A percentile compares a stretch with the other conserved stretches of the same genome.
These are phyloP conservation scores for Alternaria conjuncta DNA, from an alignment of 2,329 filamentous ascomycete genomes.

Conservation along the genomic window DNA sequence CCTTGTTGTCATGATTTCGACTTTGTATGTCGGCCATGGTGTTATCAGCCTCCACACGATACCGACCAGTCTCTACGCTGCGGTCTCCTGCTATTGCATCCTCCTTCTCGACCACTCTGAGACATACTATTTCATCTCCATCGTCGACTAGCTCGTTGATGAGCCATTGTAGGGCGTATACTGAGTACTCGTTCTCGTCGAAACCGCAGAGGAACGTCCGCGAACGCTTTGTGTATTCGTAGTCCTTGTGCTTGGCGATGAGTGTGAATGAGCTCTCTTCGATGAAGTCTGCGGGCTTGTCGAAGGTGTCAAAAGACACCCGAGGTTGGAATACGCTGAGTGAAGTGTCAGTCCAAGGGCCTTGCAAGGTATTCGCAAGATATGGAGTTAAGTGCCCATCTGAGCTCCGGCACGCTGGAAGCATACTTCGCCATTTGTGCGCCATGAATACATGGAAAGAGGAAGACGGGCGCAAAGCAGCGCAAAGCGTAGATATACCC, in stretches of 20 bases:
- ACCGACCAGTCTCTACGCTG: conserved; percentile 69
- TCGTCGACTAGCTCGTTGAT: conserved; percentile 92
- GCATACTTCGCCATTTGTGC: conserved; percentile 36
- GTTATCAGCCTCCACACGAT: conserved; percentile 75
- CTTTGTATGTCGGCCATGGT: conserved; percentile 77
- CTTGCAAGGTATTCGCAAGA: conserved; percentile 15
- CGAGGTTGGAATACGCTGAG: conserved; percentile 68
- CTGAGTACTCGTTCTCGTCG: conserved; percentile 89
- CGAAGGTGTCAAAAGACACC: conserved; percentile 78
- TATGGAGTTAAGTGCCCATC: conserved; percentile 20
- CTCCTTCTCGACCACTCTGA: conserved; percentile 86
- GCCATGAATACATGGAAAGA: conserved; percentile 5
- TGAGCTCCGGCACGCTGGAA: conserved; percentile 19
- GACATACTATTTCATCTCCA: conserved; percentile 89
- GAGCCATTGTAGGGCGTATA: conserved; percentile 91
- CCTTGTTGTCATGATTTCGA: conserved; percentile 82
- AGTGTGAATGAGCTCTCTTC: conserved; percentile 72
- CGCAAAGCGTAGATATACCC: background rate
- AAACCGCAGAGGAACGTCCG: conserved; percentile 90
- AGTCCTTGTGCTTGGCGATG: conserved; percentile 85
- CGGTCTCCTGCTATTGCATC: conserved; percentile 69
- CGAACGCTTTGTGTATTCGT: conserved; percentile 78
- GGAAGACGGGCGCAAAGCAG: conserved; percentile 5
- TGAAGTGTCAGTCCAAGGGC: conserved; percentile 15
- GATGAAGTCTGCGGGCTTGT: conserved; percentile 68